A percentile compares a stretch with the other conserved stretches of the same genome.
Evolutionary conservation across 805 yeast species (phyloP).

Genomic region (Lipomyces yamadae): DNA sequence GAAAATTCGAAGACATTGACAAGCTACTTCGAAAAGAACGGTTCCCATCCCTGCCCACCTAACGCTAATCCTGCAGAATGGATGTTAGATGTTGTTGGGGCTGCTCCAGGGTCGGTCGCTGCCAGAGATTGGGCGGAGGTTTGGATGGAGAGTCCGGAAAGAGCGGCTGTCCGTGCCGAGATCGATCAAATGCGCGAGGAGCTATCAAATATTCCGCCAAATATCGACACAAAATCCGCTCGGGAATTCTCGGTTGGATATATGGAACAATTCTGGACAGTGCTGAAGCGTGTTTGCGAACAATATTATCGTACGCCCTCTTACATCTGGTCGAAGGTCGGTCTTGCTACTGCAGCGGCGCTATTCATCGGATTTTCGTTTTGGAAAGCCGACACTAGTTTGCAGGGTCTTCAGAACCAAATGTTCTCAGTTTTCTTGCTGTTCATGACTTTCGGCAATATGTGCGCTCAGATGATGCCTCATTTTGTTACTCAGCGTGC

Average conservation of each 20-base stretch:
- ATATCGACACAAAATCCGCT: constrained; percentile 15
- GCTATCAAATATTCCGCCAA: constrained; percentile 40
- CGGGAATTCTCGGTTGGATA: constrained; percentile 60
- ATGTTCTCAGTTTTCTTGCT: constrained; percentile 79
- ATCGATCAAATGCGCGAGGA: constrained; percentile 68
- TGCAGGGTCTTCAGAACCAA: constrained; percentile 79
- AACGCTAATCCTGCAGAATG: constrained; percentile 86
- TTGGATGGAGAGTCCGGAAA: constrained; percentile 74
- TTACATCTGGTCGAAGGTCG: constrained; percentile 60
- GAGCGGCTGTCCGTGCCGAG: constrained; percentile 61
- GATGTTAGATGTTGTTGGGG: constrained; percentile 72
- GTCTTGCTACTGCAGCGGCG: constrained; percentile 57
- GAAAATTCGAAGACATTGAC: constrained; percentile 61
- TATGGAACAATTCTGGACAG: constrained; percentile 50
- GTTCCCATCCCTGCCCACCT: constrained; percentile 68
- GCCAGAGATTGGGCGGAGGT: constrained; percentile 54
- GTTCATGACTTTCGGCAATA: constrained; percentile 58
- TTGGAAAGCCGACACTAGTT: constrained; percentile 63
- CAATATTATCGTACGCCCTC: constrained; percentile 70
- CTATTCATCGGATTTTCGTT: constrained; percentile 72
- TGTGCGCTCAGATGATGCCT: constrained; percentile 68
- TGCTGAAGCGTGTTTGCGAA: constrained; percentile 56
- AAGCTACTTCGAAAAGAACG: constrained; percentile 69
- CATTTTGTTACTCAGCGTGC: constrained; percentile 64
- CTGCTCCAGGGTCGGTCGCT: constrained; percentile 47